Conservation (phyloP, 2,329 filamentous ascomycete species). For the Pseudomassariella vexata region DNA sequence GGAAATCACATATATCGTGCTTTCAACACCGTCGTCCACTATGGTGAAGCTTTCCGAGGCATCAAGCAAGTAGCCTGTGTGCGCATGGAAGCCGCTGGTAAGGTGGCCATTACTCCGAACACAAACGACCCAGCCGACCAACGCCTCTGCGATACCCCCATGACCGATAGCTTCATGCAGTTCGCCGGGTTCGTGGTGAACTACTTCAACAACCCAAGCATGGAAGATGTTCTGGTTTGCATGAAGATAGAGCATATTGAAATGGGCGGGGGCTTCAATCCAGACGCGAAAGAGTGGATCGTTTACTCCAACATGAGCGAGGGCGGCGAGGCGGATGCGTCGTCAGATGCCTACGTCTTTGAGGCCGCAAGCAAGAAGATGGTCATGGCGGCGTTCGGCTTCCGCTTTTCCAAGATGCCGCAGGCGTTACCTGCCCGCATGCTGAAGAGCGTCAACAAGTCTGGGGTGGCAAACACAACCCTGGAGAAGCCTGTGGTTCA, state of each 20-base stretch:
- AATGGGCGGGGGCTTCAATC: constrained; percentile 15
- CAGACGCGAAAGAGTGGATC: constrained; percentile 11
- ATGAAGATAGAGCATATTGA: constrained; percentile 15
- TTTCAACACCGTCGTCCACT: constrained; percentile 23
- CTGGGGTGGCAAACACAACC: background rate
- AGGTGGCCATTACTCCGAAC: constrained; percentile 8
- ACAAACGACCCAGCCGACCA: constrained; percentile 6
- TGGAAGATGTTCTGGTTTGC: constrained; percentile 18
- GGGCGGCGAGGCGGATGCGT: constrained; percentile 7
- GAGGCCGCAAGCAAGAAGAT: constrained; percentile 11
- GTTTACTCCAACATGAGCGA: constrained; percentile 12
- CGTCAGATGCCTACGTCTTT: constrained; percentile 12
- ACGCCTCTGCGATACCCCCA: constrained; percentile 12
- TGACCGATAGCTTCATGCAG: constrained; percentile 15
- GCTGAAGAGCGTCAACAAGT: constrained; percentile 9
- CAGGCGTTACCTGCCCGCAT: constrained; percentile 7
- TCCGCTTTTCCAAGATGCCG: constrained; percentile 10
- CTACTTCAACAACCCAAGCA: constrained; percentile 11
- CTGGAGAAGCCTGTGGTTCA: background rate
- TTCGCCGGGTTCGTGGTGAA: constrained; percentile 14
- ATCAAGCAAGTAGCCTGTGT: constrained; percentile 16
- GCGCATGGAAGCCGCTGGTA: constrained; percentile 15
- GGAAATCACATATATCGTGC: constrained; percentile 26
- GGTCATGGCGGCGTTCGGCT: constrained; percentile 13
- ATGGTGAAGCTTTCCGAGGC: constrained; percentile 18